phyloP scores from a whole-genome alignment of 352 stramenopile species.

The Phytophthora rubi region DNA sequence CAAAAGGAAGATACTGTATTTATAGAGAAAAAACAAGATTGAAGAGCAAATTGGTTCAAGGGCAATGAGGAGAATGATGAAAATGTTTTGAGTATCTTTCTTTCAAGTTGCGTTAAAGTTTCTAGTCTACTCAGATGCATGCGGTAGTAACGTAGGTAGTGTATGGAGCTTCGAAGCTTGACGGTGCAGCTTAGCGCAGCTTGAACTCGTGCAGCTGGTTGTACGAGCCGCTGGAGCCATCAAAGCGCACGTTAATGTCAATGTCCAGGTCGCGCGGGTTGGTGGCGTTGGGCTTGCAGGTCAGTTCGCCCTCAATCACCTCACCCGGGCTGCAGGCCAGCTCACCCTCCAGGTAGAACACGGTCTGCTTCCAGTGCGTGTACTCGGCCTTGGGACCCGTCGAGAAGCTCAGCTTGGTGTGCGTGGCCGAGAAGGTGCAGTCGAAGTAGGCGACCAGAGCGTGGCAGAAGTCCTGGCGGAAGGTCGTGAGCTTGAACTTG shows the following conservation, averaged over 20 bases:
- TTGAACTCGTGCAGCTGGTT: slow-evolving; percentile 78
- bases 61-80: slow-evolving; percentile 16
- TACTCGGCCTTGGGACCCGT: slow-evolving; percentile 94
- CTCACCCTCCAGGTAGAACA: slow-evolving; percentile 95
- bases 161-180: slow-evolving; percentile 16
- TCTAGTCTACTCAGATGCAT: slow-evolving; percentile 40
- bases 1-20: slow-evolving; percentile 60
- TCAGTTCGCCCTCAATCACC: slow-evolving; percentile 89
- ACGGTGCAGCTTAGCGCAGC: slow-evolving; percentile 60
- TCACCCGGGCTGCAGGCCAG: slow-evolving; percentile 89
- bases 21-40: slow-evolving; percentile 57
- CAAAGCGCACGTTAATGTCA: slow-evolving; percentile 82
- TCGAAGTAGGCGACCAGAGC: slow-evolving; percentile 98
- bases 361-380: slow-evolving; percentile 99
- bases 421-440: slow-evolving; percentile 95
- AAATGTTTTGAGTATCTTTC: slow-evolving; percentile 43
- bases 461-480: slow-evolving; percentile 96
- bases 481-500: slow-evolving; percentile 90
- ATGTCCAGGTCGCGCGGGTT: slow-evolving; percentile 97
- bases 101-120: slow-evolving; percentile 38
- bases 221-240: slow-evolving; percentile 73
- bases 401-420: slow-evolving; percentile 97
- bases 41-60: slow-evolving; percentile 12
- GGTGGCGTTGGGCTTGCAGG: slow-evolving; percentile 88
- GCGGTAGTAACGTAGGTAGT: slow-evolving; percentile 12